Conservation (phyloP, 257 asterid species). For the Cordia subcordata region DNA sequence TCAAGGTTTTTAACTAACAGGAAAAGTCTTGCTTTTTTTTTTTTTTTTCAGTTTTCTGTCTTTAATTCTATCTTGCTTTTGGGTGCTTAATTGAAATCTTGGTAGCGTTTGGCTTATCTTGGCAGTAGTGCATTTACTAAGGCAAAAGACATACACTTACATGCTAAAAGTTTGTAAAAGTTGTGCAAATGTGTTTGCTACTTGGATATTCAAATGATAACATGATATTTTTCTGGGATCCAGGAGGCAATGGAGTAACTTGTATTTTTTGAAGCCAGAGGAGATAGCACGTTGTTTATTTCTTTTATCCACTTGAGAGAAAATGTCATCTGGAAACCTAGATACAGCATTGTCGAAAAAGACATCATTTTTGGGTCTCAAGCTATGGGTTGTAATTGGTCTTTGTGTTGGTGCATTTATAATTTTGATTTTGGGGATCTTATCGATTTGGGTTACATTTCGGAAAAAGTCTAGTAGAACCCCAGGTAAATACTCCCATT, state of each 20-base stretch:
- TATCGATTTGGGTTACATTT: slow-evolving; percentile 67
- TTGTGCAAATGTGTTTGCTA: background rate
- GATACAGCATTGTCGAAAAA: slow-evolving; percentile 53
- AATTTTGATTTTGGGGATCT: slow-evolving; percentile 59
- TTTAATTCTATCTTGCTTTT: no score
- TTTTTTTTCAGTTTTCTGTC: no score
- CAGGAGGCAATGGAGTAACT: slow-evolving; percentile 43
- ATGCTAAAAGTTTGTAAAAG: background rate
- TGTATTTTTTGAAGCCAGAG: slow-evolving; percentile 8
- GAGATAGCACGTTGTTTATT: slow-evolving; percentile 11
- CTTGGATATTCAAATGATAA: background rate
- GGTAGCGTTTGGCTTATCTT: background rate
- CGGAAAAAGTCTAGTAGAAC: slow-evolving; percentile 62
- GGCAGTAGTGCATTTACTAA: background rate
- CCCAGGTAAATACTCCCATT: slow-evolving; percentile 38
- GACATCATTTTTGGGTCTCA: slow-evolving; percentile 57
- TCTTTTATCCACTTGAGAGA: slow-evolving; percentile 14
- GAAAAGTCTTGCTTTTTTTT: no score
- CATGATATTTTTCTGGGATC: background rate
- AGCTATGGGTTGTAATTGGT: slow-evolving; percentile 84
- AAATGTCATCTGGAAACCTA: slow-evolving; percentile 60
- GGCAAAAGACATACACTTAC: no score
- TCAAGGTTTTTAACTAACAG: no score
- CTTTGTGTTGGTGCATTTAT: slow-evolving; percentile 71
- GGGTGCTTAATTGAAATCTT: background rate